These are phyloP conservation scores for Ulmus americana DNA, from an alignment of 331 rosid genomes.

Conservation along the genomic window DNA sequence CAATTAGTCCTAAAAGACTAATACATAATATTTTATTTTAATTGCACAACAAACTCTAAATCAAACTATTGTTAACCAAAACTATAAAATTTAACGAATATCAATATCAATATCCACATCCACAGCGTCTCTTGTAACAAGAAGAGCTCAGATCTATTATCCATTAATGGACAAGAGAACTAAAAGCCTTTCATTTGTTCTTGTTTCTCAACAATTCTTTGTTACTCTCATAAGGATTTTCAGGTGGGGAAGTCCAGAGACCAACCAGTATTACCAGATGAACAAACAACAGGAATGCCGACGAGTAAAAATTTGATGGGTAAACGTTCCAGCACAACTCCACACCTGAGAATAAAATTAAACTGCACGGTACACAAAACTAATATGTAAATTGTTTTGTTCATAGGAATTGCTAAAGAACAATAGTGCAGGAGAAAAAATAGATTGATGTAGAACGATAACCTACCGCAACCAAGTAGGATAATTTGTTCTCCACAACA, in stretches of 20 bases:
- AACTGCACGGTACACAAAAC: constrained; percentile 32
- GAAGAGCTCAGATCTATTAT: no score
- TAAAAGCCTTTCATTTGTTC: constrained; percentile 26
- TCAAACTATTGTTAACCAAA: no score
- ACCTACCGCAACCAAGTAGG: constrained; percentile 61
- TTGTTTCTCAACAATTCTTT: constrained; percentile 35
- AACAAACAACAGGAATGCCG: constrained; percentile 53
- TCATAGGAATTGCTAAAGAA: neutral
- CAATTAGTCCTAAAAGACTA: no score
- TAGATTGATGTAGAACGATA: neutral
- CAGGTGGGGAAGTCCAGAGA: constrained; percentile 68
- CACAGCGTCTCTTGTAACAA: no score
- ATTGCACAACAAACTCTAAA: no score
- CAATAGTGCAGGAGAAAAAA: neutral
- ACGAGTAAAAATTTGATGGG: constrained; percentile 66
- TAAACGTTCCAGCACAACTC: constrained; percentile 84
- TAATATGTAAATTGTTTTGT: constrained; percentile 9
- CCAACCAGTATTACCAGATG: constrained; percentile 70
- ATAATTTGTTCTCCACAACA: constrained; percentile 67
- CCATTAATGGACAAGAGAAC: neutral
- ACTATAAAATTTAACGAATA: no score
- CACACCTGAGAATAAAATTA: constrained; percentile 65
- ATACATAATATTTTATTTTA: no score
- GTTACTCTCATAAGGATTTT: constrained; percentile 47
- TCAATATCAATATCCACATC: no score